These are phyloP conservation scores for Mycena sp. DNA, from an alignment of 1,284 basidiomycete genomes.

Conservation along the genomic window DNA sequence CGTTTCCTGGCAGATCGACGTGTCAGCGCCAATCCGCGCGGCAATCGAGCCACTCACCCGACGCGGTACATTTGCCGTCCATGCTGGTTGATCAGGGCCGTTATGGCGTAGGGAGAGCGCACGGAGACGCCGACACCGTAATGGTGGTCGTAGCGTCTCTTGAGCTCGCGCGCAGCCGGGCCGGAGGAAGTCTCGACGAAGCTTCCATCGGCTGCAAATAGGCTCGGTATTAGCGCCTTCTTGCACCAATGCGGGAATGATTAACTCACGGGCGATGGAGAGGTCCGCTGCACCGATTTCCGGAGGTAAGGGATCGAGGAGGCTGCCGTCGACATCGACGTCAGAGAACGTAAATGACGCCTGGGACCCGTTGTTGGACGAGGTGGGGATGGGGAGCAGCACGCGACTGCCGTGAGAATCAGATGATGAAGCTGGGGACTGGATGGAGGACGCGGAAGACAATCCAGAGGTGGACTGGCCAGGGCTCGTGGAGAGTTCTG, in stretches of 20 bases:
- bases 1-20: slow-evolving; percentile 19
- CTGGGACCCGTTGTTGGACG: slow-evolving; percentile 45
- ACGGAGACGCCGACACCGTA: slow-evolving; percentile 71
- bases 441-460: slow-evolving; percentile 21
- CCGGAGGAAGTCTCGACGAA: slow-evolving; percentile 84
- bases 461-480: slow-evolving; percentile 12
- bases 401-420: slow-evolving; percentile 41
- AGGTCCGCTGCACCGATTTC: slow-evolving; percentile 69
- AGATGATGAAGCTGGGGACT: slow-evolving; percentile 28
- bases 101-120: slow-evolving; percentile 81
- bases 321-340: slow-evolving; percentile 28
- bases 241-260: slow-evolving; percentile 16
- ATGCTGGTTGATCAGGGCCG: slow-evolving; percentile 80
- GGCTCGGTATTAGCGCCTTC: slow-evolving; percentile 20
- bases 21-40: slow-evolving; percentile 8
- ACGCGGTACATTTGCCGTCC: slow-evolving; percentile 79
- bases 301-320: slow-evolving; percentile 39
- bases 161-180: slow-evolving; percentile 75
- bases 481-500: slow-evolving; percentile 21
- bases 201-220: slow-evolving; percentile 66
- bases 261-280: slow-evolving; percentile 65
- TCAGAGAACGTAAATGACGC: slow-evolving; percentile 56
- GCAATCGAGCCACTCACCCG: slow-evolving; percentile 58
- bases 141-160: slow-evolving; percentile 74
- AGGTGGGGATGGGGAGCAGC: slow-evolving; percentile 57